Evolutionary conservation across 257 asterid genomes (phyloP), one percentile per base, ranked within the genome.

Genomic region (Orobanche coerulescens): DNA sequence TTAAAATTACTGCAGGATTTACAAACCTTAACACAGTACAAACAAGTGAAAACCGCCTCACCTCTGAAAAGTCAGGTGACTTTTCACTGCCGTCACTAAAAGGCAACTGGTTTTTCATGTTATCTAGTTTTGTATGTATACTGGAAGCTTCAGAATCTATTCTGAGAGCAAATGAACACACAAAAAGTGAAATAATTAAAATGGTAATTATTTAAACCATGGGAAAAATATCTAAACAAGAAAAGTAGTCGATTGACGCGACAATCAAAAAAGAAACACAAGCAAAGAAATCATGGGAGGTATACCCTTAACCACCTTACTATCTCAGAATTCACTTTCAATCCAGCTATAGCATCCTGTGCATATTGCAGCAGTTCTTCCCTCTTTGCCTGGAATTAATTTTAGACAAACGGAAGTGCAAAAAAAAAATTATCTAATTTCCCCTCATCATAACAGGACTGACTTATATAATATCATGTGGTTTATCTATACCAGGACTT

Each of bases 71-170:
- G 62, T 37, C 76, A 51, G 76, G 70, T 52, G 74, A 50, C 49
- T 65, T 70, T 58, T 61, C 58, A 40, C 62, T 72, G 18, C 65
- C 73, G 64, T 72, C 84, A 70, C 62, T 73, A 69, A 61, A 66
- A 47, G 81, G 75, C 69, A 74, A 73, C 75, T 71, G 81, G 30
- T 62, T 72, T 53, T 66, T 76, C 83, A 78, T 63, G 64, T 74
- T 83, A 70, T 82, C 81, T 64, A 92, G 81, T 65, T 73, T 78
- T 70, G 72, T 81, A 63, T 71, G 88, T 73, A 88, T 81, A 61
- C 69, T 77, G 67, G 89, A 86, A 84, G 82, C 84, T 82, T 88
- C 95, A 73, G 81, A 86, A 80, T 92, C 98, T 86, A 92, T 86
- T 82, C 98, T 92, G 98, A 86, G 90, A 73, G 81, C 88, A 82